Conservation (phyloP, 495 filamentous ascomycete species). For the Pseudotulostoma volvatum region DNA sequence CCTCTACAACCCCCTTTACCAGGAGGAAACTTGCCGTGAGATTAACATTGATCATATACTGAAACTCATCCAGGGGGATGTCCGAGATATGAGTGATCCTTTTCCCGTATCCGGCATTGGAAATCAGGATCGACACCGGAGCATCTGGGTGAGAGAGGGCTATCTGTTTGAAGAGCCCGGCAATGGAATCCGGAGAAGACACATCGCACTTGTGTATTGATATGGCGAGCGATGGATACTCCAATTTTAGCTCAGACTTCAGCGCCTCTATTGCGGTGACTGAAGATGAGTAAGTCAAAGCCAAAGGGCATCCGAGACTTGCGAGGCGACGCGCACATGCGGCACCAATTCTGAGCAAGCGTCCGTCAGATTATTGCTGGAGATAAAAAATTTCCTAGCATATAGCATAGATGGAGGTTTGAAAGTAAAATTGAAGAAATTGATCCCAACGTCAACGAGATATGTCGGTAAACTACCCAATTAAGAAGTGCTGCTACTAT, state of each 20-base stretch:
- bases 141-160: constrained; percentile 37
- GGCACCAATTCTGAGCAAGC: constrained; percentile 36
- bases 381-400: constrained; percentile 4
- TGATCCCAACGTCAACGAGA: not conserved
- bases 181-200: constrained; percentile 31
- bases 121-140: constrained; percentile 32
- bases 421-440: too few species aligned
- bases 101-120: constrained; percentile 40
- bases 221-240: constrained; percentile 23
- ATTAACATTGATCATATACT: constrained; percentile 49
- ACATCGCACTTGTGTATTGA: constrained; percentile 43
- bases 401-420: too few species aligned
- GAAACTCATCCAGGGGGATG: constrained; percentile 45
- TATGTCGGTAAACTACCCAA: not conserved
- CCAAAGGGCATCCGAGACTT: constrained; percentile 36
- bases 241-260: constrained; percentile 19
- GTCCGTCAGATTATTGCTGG: not conserved
- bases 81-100: constrained; percentile 34
- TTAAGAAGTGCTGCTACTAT: too few species aligned
- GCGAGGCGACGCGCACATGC: constrained; percentile 42
- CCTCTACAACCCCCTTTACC: constrained; percentile 44
- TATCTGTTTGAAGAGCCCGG: constrained; percentile 35
- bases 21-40: constrained; percentile 49
- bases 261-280: constrained; percentile 28
- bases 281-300: constrained; percentile 44